Evolutionary conservation across 306 rosid genomes (phyloP).

Genomic region (Senna tora): DNA sequence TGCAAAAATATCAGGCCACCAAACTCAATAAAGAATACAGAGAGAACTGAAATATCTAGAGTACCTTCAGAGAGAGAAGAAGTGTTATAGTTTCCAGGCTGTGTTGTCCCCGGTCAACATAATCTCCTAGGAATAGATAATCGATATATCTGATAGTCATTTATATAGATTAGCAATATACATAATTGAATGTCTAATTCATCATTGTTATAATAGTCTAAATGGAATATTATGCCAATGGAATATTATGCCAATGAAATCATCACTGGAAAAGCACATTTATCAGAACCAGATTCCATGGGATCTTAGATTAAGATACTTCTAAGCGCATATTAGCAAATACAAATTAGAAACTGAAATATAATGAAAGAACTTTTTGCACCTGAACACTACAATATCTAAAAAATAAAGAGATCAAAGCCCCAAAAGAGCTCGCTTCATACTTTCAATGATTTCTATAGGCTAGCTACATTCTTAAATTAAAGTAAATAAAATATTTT

Average conservation of each 20-base stretch:
- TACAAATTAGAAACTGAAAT: too few relatives aligned
- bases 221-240: conserved; percentile 12
- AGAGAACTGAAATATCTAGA: conserved; percentile 18
- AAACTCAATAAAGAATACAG: conserved; percentile 34
- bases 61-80: conserved; percentile 92
- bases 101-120: conserved; percentile 98
- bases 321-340: not conserved
- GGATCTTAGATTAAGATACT: not conserved
- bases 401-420: not conserved
- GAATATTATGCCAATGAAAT: conserved; percentile 30
- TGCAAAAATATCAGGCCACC: conserved; percentile 27
- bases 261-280: not conserved
- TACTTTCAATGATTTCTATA: not conserved
- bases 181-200: conserved; percentile 22
- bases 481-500: not conserved
- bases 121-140: conserved; percentile 98
- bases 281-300: not conserved
- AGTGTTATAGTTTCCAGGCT: conserved; percentile 94
- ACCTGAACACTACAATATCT: not conserved
- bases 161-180: conserved; percentile 47
- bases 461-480: not conserved
- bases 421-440: not conserved
- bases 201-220: not conserved
- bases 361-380: not conserved
- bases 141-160: conserved; percentile 88